These are phyloP conservation scores for Suillus bovinus DNA, from an alignment of 768 basidiomycete genomes.

Conservation along the genomic window DNA sequence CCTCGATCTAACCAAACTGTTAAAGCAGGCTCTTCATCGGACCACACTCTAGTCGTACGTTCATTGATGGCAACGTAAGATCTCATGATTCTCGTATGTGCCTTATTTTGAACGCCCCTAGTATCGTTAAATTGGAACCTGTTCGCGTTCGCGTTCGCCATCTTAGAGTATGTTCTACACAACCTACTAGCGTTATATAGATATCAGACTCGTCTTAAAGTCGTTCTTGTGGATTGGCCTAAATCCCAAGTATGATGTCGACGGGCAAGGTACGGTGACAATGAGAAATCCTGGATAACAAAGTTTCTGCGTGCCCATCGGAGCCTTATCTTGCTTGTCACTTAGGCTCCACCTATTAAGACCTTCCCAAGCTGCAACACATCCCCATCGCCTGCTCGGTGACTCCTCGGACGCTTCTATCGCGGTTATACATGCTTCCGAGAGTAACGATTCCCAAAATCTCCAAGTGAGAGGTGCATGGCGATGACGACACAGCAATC, in stretches of 20 bases:
- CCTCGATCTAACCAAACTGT: neutral
- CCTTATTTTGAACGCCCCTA: neutral
- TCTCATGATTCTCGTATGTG: neutral
- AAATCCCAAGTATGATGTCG: neutral
- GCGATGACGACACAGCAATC: neutral
- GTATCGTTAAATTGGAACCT: neutral
- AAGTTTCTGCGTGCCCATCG: neutral
- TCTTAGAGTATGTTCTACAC: neutral
- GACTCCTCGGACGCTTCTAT: neutral
- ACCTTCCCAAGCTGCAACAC: neutral
- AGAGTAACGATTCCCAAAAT: neutral
- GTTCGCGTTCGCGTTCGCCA: neutral
- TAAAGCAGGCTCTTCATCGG: neutral
- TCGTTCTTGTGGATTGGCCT: neutral
- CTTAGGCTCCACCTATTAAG: neutral
- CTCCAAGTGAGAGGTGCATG: neutral
- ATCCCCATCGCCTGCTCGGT: neutral
- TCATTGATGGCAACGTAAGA: neutral
- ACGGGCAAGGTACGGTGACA: neutral
- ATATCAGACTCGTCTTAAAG: neutral
- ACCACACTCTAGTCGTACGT: neutral
- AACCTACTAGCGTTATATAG: neutral
- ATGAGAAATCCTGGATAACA: neutral
- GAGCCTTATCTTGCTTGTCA: neutral
- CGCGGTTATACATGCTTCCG: neutral